phyloP scores from a whole-genome alignment of 306 rosid species.

The Sesbania bispinosa region DNA sequence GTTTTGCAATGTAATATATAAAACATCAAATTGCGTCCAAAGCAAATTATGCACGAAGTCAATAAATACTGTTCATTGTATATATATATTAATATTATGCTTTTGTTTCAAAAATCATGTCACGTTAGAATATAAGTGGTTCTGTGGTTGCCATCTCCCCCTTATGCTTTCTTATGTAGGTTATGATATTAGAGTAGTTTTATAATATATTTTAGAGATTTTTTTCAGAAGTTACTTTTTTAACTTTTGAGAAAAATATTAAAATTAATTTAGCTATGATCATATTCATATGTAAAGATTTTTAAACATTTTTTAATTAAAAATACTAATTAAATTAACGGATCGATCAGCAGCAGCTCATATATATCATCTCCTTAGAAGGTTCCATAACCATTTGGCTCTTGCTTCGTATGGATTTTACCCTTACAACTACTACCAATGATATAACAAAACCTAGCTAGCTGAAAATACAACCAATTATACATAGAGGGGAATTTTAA shows the following conservation, averaged over 20 bases:
- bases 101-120: not conserved
- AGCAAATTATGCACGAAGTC: slow-evolving; percentile 9
- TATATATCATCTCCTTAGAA: too few relatives aligned
- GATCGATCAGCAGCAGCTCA: too few relatives aligned
- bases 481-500: not conserved
- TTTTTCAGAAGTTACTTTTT: too few relatives aligned
- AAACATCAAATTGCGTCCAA: not conserved
- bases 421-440: not conserved
- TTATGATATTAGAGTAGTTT: too few relatives aligned
- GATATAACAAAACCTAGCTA: not conserved
- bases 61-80: not conserved
- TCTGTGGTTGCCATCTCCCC: not conserved
- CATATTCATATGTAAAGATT: too few relatives aligned
- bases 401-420: not conserved
- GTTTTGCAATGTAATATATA: not conserved
- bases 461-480: slow-evolving; percentile 4
- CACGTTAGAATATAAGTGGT: not conserved
- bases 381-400: too few relatives aligned
- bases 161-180: not conserved
- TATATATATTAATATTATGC: not conserved
- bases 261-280: too few relatives aligned
- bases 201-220: too few relatives aligned
- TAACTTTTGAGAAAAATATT: too few relatives aligned
- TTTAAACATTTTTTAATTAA: too few relatives aligned
- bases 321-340: too few relatives aligned